phyloP scores from a whole-genome alignment of 805 yeast genomes.

The Pichia thaimueangensis region DNA sequence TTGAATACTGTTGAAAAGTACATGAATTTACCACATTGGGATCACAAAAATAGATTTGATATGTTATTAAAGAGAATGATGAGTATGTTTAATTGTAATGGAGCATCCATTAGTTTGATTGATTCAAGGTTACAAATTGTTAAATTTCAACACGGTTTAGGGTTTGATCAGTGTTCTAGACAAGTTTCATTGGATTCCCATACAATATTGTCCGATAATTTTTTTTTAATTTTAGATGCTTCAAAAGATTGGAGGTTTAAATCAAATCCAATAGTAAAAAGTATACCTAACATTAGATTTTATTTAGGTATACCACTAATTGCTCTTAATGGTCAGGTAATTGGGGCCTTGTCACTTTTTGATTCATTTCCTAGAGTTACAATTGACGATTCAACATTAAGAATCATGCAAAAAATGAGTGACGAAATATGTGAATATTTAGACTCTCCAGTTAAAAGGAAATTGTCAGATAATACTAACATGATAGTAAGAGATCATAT shows the following conservation, averaged over 20 bases:
- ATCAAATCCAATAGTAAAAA: slow-evolving; percentile 57
- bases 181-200: slow-evolving; percentile 61
- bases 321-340: slow-evolving; percentile 33
- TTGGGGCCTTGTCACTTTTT: slow-evolving; percentile 57
- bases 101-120: slow-evolving; percentile 55
- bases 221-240: slow-evolving; percentile 53
- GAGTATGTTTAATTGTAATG: slow-evolving; percentile 38
- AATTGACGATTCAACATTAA: slow-evolving; percentile 32
- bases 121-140: slow-evolving; percentile 42
- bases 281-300: slow-evolving; percentile 52
- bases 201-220: slow-evolving; percentile 51
- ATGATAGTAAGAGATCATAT: background rate
- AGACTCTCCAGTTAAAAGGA: slow-evolving; percentile 15
- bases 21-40: slow-evolving; percentile 44
- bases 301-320: slow-evolving; percentile 60
- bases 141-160: slow-evolving; percentile 43
- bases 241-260: slow-evolving; percentile 64
- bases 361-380: slow-evolving; percentile 38
- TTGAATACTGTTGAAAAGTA: slow-evolving; percentile 38
- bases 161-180: slow-evolving; percentile 46
- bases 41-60: slow-evolving; percentile 33
- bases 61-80: slow-evolving; percentile 33
- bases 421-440: slow-evolving; percentile 38
- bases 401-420: slow-evolving; percentile 33
- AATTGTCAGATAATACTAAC: background rate